Evolutionary conservation across 1,284 basidiomycete genomes (phyloP).

Genomic region (Moesziomyces antarcticus): DNA sequence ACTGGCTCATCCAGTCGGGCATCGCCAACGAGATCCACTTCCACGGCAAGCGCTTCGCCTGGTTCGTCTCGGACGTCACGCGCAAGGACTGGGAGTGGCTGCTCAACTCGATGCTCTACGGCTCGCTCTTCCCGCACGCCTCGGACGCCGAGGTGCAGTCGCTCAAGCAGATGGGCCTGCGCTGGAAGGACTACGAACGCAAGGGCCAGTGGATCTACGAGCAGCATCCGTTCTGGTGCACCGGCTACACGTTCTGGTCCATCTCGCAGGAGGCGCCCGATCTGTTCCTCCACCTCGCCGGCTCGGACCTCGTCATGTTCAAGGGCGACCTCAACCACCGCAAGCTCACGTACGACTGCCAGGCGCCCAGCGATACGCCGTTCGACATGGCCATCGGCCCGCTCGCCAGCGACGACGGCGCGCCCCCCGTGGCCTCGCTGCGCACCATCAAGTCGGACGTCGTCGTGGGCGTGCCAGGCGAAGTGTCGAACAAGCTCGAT

Average conservation of each 20-base stretch:
- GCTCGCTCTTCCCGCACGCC: constrained; percentile 76
- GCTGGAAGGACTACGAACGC: constrained; percentile 93
- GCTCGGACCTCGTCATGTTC: constrained; percentile 92
- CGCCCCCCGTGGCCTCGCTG: constrained; percentile 76
- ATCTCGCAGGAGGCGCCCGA: constrained; percentile 78
- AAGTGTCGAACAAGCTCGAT: constrained; percentile 77
- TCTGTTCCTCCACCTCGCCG: constrained; percentile 90
- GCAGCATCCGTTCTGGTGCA: constrained; percentile 78
- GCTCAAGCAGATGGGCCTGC: constrained; percentile 80
- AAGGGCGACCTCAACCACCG: constrained; percentile 93
- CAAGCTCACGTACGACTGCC: constrained; percentile 73
- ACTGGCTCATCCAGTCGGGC: constrained; percentile 90
- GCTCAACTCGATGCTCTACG: constrained; percentile 69
- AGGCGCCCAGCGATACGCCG: constrained; percentile 85
- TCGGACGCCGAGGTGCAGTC: constrained; percentile 84
- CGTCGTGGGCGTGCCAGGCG: constrained; percentile 79
- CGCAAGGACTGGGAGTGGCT: constrained; percentile 95
- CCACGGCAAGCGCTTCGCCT: constrained; percentile 76
- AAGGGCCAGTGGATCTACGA: constrained; percentile 95
- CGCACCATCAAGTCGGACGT: constrained; percentile 72
- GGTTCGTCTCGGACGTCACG: constrained; percentile 84
- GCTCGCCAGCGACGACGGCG: constrained; percentile 87
- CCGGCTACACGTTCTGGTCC: constrained; percentile 76
- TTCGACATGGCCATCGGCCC: constrained; percentile 93
- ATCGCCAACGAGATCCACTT: constrained; percentile 87